Evolutionary conservation across 1,284 basidiomycete genomes (phyloP).

Genomic region (Ceratobasidium sp.): DNA sequence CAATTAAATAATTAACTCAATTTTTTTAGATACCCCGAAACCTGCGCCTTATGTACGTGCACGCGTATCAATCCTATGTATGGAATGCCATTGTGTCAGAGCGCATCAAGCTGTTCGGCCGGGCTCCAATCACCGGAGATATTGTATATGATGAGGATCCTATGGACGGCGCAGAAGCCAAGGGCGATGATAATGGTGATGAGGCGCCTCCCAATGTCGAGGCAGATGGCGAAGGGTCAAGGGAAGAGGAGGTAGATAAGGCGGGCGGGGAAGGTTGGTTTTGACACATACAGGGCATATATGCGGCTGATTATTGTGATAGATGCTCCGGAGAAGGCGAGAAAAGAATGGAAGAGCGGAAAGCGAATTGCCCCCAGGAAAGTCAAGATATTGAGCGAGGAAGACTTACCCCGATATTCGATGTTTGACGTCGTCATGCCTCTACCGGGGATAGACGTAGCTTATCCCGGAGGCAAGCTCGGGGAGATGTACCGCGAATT

Average conservation of each 20-base stretch:
- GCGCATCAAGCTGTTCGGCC: slow-evolving; percentile 80
- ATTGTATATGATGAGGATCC: slow-evolving; percentile 64
- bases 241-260: too few relatives aligned
- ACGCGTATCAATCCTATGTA: slow-evolving; percentile 98
- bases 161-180: slow-evolving; percentile 52
- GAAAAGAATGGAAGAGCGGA: slow-evolving; percentile 49
- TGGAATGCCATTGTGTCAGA: slow-evolving; percentile 98
- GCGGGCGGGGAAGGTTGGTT: background rate
- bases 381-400: slow-evolving; percentile 77
- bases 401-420: slow-evolving; percentile 76
- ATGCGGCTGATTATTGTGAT: background rate
- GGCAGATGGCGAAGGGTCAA: slow-evolving; percentile 17
- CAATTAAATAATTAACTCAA: background rate
- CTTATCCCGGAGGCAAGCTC: slow-evolving; percentile 81
- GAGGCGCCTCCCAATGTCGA: slow-evolving; percentile 36
- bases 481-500: slow-evolving; percentile 83
- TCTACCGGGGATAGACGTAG: slow-evolving; percentile 88
- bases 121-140: slow-evolving; percentile 82
- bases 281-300: too few relatives aligned
- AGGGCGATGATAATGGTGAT: slow-evolving; percentile 51
- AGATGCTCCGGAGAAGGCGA: slow-evolving; percentile 25
- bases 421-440: slow-evolving; percentile 97
- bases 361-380: slow-evolving; percentile 52
- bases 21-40: slow-evolving; percentile 83
- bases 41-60: slow-evolving; percentile 94